Conservation (phyloP, 1,284 basidiomycete genomes). For the Cryptococcus maquisensis region DNA sequence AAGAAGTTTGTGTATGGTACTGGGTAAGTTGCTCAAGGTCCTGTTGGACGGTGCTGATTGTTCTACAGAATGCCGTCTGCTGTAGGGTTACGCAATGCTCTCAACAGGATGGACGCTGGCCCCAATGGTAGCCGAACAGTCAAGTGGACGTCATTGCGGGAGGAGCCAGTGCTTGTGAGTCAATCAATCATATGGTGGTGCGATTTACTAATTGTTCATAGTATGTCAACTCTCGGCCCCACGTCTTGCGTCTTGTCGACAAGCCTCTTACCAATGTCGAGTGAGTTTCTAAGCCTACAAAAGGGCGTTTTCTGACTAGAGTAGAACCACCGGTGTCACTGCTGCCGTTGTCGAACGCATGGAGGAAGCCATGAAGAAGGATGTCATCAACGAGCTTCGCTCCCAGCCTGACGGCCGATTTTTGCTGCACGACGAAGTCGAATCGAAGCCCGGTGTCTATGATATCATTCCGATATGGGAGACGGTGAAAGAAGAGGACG, state of each 20-base stretch:
- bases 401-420: conserved; percentile 68
- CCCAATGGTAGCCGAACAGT: conserved; percentile 67
- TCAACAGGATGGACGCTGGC: conserved; percentile 74
- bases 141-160: conserved; percentile 86
- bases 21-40: conserved; percentile 55
- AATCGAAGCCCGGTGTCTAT: conserved; percentile 85
- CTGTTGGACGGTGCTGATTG: neutral
- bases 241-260: conserved; percentile 87
- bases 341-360: conserved; percentile 89
- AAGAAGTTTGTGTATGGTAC: conserved; percentile 76
- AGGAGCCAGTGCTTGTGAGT: conserved; percentile 80
- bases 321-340: conserved; percentile 86
- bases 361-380: conserved; percentile 84
- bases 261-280: conserved; percentile 88
- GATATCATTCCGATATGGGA: conserved; percentile 84
- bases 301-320: conserved; percentile 18
- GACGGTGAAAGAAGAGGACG: conserved; percentile 73
- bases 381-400: conserved; percentile 76
- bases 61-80: conserved; percentile 24
- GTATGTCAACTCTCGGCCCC: conserved; percentile 59
- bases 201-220: conserved; percentile 4
- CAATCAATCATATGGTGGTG: neutral
- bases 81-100: conserved; percentile 63
- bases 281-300: conserved; percentile 51
- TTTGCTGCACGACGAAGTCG: conserved; percentile 91